A percentile compares a stretch with the other conserved stretches of the same genome.
Evolutionary conservation across 2,329 filamentous ascomycete species (phyloP).

Genomic region (Cladophialophora bantiana): DNA sequence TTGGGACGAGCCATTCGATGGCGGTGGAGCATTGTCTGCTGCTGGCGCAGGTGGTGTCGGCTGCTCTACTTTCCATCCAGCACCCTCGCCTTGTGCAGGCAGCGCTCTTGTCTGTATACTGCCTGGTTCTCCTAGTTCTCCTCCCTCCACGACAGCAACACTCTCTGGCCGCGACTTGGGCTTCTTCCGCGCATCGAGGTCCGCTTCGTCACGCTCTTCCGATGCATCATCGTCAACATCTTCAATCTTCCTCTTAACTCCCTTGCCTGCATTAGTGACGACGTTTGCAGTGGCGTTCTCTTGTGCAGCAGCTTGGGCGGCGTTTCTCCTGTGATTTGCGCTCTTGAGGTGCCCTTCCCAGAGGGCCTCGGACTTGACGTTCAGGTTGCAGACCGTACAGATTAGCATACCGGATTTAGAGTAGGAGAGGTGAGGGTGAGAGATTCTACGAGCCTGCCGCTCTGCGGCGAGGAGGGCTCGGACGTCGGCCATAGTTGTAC

Average conservation of each 20-base stretch:
- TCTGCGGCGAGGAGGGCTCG: constrained; percentile 80
- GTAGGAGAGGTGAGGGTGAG: constrained; percentile 73
- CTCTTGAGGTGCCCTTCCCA: constrained; percentile 71
- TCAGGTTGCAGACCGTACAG: constrained; percentile 70
- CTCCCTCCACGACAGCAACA: constrained; percentile 38
- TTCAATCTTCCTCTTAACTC: constrained; percentile 64
- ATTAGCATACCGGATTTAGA: constrained; percentile 71
- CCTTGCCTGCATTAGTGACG: constrained; percentile 41
- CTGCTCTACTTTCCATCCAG: not conserved
- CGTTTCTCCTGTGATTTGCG: constrained; percentile 53
- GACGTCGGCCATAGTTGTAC: constrained; percentile 72
- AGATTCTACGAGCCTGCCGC: constrained; percentile 74
- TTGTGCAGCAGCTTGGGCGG: constrained; percentile 44
- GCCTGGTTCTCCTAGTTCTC: not conserved
- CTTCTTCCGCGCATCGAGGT: constrained; percentile 34
- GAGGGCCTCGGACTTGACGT: constrained; percentile 69
- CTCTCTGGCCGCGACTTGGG: constrained; percentile 41
- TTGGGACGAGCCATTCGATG: constrained; percentile 11
- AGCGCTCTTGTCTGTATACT: constrained; percentile 5
- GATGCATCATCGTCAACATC: constrained; percentile 46
- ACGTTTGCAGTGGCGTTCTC: constrained; percentile 12
- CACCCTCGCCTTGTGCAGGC: not conserved
- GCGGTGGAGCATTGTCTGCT: constrained; percentile 10
- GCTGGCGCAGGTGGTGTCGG: not conserved
- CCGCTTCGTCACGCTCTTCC: constrained; percentile 29